A percentile compares a stretch with the other conserved stretches of the same genome.
Conservation (phyloP, 805 yeast genomes). For the Ogataea saltuana region DNA sequence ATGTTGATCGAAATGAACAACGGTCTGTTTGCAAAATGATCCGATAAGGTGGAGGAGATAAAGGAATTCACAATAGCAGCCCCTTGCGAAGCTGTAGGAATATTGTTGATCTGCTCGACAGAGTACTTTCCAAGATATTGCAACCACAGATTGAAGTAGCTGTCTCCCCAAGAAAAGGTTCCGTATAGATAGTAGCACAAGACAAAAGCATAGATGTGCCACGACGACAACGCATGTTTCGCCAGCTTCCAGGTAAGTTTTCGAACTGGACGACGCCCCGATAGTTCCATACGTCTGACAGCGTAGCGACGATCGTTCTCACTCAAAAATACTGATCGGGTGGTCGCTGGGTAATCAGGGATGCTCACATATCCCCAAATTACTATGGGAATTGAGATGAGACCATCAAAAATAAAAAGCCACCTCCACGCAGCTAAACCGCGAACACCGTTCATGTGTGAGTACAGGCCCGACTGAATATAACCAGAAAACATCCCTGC, state of each 20-base stretch:
- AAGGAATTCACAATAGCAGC: conserved; percentile 54
- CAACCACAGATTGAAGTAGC: conserved; percentile 33
- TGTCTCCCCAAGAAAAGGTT: conserved; percentile 16
- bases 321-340: conserved; percentile 19
- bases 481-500: conserved; percentile 57
- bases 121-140: conserved; percentile 50
- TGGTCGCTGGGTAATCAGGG: conserved; percentile 48
- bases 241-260: conserved; percentile 41
- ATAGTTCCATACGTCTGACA: conserved; percentile 28
- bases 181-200: conserved; percentile 21
- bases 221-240: conserved; percentile 42
- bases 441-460: conserved; percentile 45
- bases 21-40: conserved; percentile 12
- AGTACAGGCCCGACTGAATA: conserved; percentile 55
- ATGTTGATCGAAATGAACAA: conserved; percentile 20
- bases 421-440: conserved; percentile 71
- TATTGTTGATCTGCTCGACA: conserved; percentile 47
- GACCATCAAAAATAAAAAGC: conserved; percentile 67
- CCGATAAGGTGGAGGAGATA: conserved; percentile 32
- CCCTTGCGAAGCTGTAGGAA: conserved; percentile 45
- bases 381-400: conserved; percentile 59
- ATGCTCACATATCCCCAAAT: conserved; percentile 57
- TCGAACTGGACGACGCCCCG: conserved; percentile 37
- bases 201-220: conserved; percentile 43
- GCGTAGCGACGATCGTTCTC: conserved; percentile 25